Percentiles rank a stretch among this genome's conserved stretches.
Evolutionary conservation across 495 filamentous ascomycete species (phyloP).

Genomic region (Endocarpon pusillum): DNA sequence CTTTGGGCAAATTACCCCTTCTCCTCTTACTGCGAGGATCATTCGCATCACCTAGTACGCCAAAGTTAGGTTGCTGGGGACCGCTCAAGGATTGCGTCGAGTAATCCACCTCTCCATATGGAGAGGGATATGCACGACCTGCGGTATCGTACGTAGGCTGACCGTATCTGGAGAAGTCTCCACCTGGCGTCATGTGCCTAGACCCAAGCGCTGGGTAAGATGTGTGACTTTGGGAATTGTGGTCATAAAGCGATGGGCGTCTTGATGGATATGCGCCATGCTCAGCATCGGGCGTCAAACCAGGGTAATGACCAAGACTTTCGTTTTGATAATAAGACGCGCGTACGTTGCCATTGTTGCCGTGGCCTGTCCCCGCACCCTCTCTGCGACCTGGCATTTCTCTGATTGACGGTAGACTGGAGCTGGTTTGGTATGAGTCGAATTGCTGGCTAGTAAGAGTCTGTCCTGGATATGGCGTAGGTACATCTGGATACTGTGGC

Average conservation of each 20-base stretch:
- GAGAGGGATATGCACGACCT: slow-evolving; percentile 1
- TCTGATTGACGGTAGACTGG: slow-evolving; percentile 25
- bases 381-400: slow-evolving; percentile 8
- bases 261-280: neutral
- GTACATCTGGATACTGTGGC: neutral
- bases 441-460: neutral
- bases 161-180: slow-evolving; percentile 5
- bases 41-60: slow-evolving; percentile 25
- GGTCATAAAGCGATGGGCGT: neutral
- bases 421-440: slow-evolving; percentile 21
- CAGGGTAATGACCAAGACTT: too few species aligned
- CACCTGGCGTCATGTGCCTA: slow-evolving; percentile 12
- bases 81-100: slow-evolving; percentile 1
- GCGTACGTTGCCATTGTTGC: too few species aligned
- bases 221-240: neutral
- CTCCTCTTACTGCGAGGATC: slow-evolving; percentile 39
- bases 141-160: neutral
- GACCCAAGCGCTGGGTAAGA: neutral
- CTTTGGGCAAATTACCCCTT: slow-evolving; percentile 75
- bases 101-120: slow-evolving; percentile 1
- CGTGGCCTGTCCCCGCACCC: too few species aligned
- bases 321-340: too few species aligned
- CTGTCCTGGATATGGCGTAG: neutral
- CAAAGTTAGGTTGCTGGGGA: slow-evolving; percentile 25
- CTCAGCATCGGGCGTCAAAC: too few species aligned